Evolutionary conservation across 148 eudicot species (phyloP).

Genomic region (Silene uniflora): DNA sequence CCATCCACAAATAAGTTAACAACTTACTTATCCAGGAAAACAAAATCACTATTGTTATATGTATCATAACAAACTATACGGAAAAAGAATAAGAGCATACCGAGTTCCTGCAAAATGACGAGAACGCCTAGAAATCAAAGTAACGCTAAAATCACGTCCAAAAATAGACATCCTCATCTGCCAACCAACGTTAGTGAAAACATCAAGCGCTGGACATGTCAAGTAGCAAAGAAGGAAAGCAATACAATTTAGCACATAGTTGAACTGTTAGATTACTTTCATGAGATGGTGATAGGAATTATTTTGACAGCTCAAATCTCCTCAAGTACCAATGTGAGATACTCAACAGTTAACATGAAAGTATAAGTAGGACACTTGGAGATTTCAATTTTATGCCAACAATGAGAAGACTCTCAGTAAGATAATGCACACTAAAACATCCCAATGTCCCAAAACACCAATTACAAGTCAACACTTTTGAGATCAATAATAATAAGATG

Average conservation of each 20-base stretch:
- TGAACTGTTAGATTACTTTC: neutral
- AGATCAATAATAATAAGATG: neutral
- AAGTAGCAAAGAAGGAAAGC: neutral
- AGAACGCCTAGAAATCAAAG: constrained; percentile 85
- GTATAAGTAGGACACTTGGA: neutral
- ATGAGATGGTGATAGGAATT: neutral
- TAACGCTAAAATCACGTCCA: constrained; percentile 90
- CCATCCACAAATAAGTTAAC: neutral
- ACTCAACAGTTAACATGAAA: neutral
- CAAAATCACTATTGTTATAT: neutral
- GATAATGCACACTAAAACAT: constrained; percentile 8
- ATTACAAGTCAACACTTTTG: neutral
- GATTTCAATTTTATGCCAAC: neutral
- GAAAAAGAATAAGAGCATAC: constrained; percentile 36
- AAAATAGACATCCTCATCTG: constrained; percentile 81
- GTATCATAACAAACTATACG: neutral
- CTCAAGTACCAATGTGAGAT: neutral
- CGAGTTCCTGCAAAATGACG: constrained; percentile 99
- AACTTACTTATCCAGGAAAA: neutral
- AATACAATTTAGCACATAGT: neutral
- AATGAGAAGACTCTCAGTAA: neutral
- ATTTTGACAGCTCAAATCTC: neutral
- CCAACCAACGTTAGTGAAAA: constrained; percentile 7
- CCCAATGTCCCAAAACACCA: neutral
- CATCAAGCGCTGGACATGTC: constrained; percentile 5